Conservation (phyloP, 2,329 filamentous ascomycete species). For the Penicillium sp. region DNA sequence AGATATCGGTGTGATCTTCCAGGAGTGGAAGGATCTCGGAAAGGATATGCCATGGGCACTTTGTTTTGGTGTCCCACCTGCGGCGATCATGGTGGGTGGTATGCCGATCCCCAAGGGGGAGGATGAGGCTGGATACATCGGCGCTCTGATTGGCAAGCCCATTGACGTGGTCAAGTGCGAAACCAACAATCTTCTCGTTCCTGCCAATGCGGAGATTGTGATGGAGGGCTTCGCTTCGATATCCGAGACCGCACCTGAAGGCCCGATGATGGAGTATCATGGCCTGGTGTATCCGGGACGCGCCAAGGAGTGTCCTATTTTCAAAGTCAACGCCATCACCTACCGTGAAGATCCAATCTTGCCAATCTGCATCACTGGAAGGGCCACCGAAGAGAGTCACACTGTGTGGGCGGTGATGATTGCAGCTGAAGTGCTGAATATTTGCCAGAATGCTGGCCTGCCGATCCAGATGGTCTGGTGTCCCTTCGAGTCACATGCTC, state of each 20-base stretch:
- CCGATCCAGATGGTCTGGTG: slow-evolving; percentile 20
- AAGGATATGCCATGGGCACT: slow-evolving; percentile 24
- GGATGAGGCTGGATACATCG: not conserved
- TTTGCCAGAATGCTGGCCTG: slow-evolving; percentile 18
- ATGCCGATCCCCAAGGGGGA: not conserved
- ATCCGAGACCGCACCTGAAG: slow-evolving; percentile 18
- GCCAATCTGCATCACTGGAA: slow-evolving; percentile 18
- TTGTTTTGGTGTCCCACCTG: slow-evolving; percentile 20
- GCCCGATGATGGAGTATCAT: slow-evolving; percentile 26
- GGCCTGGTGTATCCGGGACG: slow-evolving; percentile 17
- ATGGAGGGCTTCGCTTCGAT: slow-evolving; percentile 21
- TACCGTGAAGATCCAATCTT: slow-evolving; percentile 19
- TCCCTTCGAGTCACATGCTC: slow-evolving; percentile 20
- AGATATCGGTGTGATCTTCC: slow-evolving; percentile 20
- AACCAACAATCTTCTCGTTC: slow-evolving; percentile 22
- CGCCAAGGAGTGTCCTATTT: slow-evolving; percentile 13
- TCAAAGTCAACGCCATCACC: slow-evolving; percentile 22
- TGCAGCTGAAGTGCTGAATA: slow-evolving; percentile 19
- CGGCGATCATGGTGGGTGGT: slow-evolving; percentile 16
- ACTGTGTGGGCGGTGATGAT: slow-evolving; percentile 20
- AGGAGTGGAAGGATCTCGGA: slow-evolving; percentile 23
- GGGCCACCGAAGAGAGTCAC: slow-evolving; percentile 20
- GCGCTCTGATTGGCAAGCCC: slow-evolving; percentile 16
- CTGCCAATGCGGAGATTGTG: slow-evolving; percentile 23
- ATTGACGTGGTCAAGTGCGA: slow-evolving; percentile 24